Conservation (phyloP, 2,329 filamentous ascomycete species). For the Penicillium vulpinum region DNA sequence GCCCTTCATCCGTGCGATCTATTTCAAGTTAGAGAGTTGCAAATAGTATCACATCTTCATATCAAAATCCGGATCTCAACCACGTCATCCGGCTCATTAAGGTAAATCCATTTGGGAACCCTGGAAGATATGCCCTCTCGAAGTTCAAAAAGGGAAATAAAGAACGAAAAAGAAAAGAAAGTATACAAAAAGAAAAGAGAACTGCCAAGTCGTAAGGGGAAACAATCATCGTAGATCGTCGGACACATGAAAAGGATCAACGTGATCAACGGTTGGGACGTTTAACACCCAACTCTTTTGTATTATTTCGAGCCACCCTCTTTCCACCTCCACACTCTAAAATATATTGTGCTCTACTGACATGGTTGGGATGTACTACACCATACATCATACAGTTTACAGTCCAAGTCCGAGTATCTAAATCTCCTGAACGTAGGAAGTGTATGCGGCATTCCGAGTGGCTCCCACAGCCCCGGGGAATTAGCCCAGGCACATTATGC, state of each 20-base stretch:
- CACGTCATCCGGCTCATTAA: background rate
- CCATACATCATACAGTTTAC: background rate
- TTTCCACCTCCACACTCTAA: background rate
- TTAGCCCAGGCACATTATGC: conserved; percentile 11
- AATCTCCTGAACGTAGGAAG: conserved; percentile 1
- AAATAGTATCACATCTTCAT: conserved; percentile 10
- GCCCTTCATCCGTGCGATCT: too few relatives aligned
- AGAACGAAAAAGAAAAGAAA: background rate
- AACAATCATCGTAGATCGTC: background rate
- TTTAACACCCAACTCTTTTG: background rate
- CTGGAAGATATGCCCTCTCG: background rate
- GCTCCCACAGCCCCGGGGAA: conserved; percentile 7
- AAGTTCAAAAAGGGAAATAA: background rate
- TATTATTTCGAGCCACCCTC: background rate
- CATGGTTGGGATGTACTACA: background rate
- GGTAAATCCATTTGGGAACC: background rate
- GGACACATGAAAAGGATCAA: conserved; percentile 1
- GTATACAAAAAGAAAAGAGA: background rate
- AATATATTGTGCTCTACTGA: background rate
- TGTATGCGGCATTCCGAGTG: conserved; percentile 10
- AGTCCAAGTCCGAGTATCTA: background rate
- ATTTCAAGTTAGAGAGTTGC: conserved; percentile 15
- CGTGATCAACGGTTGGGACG: background rate
- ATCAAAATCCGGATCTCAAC: background rate
- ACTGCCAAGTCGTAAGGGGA: conserved; percentile 1